Conservation (phyloP, 2,329 filamentous ascomycete genomes). For the Endocalyx cinctus region DNA sequence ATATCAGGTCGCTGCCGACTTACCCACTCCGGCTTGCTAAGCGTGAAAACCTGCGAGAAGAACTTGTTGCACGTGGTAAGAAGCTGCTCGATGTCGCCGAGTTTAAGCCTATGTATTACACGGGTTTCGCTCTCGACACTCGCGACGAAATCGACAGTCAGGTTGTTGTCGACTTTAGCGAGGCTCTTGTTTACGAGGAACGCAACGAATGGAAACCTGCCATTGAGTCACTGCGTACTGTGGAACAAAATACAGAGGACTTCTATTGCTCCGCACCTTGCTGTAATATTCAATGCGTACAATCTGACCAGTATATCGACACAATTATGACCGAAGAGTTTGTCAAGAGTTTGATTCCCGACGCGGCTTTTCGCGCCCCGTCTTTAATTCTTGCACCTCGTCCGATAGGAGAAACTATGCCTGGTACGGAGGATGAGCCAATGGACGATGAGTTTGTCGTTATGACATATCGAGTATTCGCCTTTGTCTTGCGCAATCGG, state of each 20-base stretch:
- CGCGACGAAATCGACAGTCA: constrained; percentile 24
- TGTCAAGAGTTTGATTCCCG: constrained; percentile 7
- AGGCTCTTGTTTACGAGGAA: constrained; percentile 12
- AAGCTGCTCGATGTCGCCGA: constrained; percentile 6
- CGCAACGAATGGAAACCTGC: constrained; percentile 6
- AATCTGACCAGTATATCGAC: constrained; percentile 12
- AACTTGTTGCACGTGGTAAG: constrained; percentile 7
- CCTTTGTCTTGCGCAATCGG: too few relatives aligned
- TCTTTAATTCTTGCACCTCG: constrained; percentile 2
- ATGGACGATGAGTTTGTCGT: constrained; percentile 7
- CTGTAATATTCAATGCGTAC: constrained; percentile 2
- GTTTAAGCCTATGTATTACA: constrained; percentile 21
- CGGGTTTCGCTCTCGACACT: constrained; percentile 13
- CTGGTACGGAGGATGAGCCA: neutral
- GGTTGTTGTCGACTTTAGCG: constrained; percentile 23
- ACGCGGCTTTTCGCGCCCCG: neutral
- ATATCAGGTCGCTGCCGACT: constrained; percentile 12
- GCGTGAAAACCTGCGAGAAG: neutral
- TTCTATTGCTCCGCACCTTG: constrained; percentile 2
- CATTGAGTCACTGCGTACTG: neutral
- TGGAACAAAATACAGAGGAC: neutral
- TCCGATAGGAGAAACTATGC: constrained; percentile 1
- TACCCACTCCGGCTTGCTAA: constrained; percentile 12
- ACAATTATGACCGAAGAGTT: constrained; percentile 5
- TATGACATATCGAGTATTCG: too few relatives aligned